Evolutionary conservation across 495 filamentous ascomycete genomes (phyloP).

Genomic region (Margaritispora aquatica): DNA sequence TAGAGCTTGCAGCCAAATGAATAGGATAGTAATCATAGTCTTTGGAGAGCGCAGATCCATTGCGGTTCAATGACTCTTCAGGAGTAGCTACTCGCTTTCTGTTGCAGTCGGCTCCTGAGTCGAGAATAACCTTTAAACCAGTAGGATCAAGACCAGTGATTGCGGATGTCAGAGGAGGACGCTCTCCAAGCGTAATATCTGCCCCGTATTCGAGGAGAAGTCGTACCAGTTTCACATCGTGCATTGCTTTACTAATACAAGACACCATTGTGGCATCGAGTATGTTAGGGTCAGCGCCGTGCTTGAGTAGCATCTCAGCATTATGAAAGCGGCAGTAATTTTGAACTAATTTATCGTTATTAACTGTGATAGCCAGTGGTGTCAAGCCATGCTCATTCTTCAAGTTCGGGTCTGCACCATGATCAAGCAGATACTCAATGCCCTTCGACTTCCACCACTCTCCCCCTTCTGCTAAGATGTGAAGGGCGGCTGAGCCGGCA

Average conservation of each 20-base stretch:
- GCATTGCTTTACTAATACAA: slow-evolving; percentile 24
- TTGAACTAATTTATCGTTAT: neutral
- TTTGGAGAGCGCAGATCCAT: neutral
- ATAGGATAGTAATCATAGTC: neutral
- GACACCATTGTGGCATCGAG: slow-evolving; percentile 23
- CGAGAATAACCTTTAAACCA: slow-evolving; percentile 4
- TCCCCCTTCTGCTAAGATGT: slow-evolving; percentile 29
- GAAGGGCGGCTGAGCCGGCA: slow-evolving; percentile 29
- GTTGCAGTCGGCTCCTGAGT: slow-evolving; percentile 7
- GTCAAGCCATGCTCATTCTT: slow-evolving; percentile 32
- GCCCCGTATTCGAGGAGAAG: slow-evolving; percentile 23
- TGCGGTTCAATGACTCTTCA: neutral
- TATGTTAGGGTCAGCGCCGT: slow-evolving; percentile 34
- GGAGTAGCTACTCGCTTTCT: neutral
- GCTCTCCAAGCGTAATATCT: slow-evolving; percentile 8
- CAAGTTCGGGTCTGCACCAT: slow-evolving; percentile 33
- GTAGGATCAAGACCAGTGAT: slow-evolving; percentile 13
- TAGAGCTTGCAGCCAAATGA: slow-evolving; percentile 1
- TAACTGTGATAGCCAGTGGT: slow-evolving; percentile 34
- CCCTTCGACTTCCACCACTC: slow-evolving; percentile 42
- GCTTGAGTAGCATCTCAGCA: slow-evolving; percentile 26
- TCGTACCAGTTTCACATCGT: slow-evolving; percentile 34
- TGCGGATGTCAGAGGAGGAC: slow-evolving; percentile 6
- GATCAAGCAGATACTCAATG: slow-evolving; percentile 36
- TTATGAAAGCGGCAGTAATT: neutral